Evolutionary conservation across 768 basidiomycete genomes (phyloP).

Genomic region (Tulasnella calospora): DNA sequence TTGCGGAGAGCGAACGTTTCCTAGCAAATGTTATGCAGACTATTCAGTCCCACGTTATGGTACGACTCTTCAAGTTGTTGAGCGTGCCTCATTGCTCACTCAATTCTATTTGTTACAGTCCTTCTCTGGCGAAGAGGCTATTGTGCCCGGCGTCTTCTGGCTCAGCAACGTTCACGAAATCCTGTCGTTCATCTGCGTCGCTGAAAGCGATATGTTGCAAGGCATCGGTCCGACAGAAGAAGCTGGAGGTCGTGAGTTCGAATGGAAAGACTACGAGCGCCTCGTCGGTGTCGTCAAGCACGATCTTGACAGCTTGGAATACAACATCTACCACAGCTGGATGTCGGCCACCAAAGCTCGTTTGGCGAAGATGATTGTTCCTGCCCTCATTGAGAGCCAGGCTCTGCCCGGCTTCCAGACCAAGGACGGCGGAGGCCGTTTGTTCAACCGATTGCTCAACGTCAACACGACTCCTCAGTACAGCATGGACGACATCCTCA

Average conservation of each 20-base stretch:
- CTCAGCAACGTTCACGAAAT: conserved; percentile 99
- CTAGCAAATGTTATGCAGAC: conserved; percentile 98
- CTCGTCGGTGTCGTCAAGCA: conserved; percentile 98
- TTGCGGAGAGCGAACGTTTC: conserved; percentile 94
- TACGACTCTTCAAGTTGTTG: conserved; percentile 41
- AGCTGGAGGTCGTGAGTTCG: conserved; percentile 83
- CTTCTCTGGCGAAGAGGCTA: conserved; percentile 88
- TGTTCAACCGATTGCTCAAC: conserved; percentile 90
- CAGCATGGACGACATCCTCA: conserved; percentile 97
- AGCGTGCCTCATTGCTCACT: background rate
- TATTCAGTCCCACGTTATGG: conserved; percentile 97
- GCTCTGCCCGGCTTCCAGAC: conserved; percentile 97
- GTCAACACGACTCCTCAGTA: conserved; percentile 83
- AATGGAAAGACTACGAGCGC: conserved; percentile 95
- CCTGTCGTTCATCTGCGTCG: conserved; percentile 96
- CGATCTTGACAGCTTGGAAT: conserved; percentile 95
- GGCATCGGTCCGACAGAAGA: conserved; percentile 97
- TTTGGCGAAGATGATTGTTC: conserved; percentile 95
- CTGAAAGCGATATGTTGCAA: conserved; percentile 97
- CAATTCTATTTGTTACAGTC: conserved; percentile 47
- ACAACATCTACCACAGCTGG: conserved; percentile 99
- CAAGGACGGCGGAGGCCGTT: conserved; percentile 82
- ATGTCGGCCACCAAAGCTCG: conserved; percentile 98
- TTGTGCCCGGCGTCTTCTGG: conserved; percentile 97
- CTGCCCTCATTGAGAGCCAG: conserved; percentile 96